These are phyloP conservation scores for Spathaspora sp. DNA, from an alignment of 1,139 yeast species.

Conservation along the genomic window DNA sequence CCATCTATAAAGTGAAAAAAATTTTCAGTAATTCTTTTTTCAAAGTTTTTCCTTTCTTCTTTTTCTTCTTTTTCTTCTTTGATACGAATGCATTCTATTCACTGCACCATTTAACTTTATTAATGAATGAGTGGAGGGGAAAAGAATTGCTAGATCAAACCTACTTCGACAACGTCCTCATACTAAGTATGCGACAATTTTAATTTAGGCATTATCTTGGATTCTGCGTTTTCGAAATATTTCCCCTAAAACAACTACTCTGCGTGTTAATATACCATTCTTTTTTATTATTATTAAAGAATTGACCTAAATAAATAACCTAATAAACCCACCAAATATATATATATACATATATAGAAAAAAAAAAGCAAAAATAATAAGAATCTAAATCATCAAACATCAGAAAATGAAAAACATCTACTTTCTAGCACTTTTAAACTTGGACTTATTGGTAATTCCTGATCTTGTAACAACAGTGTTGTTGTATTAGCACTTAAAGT, in stretches of 20 bases:
- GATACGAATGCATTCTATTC: slow-evolving; percentile 63
- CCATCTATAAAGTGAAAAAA: not conserved
- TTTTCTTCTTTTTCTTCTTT: slow-evolving; percentile 19
- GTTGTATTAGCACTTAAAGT: not conserved
- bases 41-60: slow-evolving; percentile 4
- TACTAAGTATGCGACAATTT: slow-evolving; percentile 30
- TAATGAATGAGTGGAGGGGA: slow-evolving; percentile 53
- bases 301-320: slow-evolving; percentile 2
- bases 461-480: slow-evolving; percentile 3
- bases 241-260: not conserved
- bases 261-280: not conserved
- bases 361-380: slow-evolving; percentile 1
- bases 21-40: slow-evolving; percentile 3
- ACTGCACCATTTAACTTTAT: slow-evolving; percentile 49
- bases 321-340: not conserved
- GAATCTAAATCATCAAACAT: slow-evolving; percentile 9
- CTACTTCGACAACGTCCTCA: slow-evolving; percentile 36
- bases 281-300: not conserved
- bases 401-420: slow-evolving; percentile 25
- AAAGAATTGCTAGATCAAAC: slow-evolving; percentile 36
- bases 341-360: not conserved
- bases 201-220: slow-evolving; percentile 27
- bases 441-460: slow-evolving; percentile 21
- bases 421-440: slow-evolving; percentile 24
- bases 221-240: slow-evolving; percentile 39